Evolutionary conservation across 2,329 filamentous ascomycete species (phyloP), one percentile per base, ranked within the genome.

Genomic region (Colletotrichum lindemuthianum): DNA sequence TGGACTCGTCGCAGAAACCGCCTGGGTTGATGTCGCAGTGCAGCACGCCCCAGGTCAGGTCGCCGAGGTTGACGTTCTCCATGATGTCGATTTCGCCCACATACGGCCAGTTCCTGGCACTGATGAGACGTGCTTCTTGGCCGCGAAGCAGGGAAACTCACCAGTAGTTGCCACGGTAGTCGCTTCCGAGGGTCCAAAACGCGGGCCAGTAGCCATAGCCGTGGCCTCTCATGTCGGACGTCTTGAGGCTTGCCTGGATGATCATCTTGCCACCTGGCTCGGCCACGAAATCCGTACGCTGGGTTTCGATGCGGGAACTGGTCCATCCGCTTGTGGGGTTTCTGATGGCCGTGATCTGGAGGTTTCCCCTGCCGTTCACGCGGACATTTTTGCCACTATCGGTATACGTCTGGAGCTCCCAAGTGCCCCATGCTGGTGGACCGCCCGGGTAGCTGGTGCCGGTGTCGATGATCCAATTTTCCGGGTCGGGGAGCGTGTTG

Each of bases 61-160:
- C 37, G 32, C 70, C 63, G 40, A 78, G 79, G 69, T 81, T 81
- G 57, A 78, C 68, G 4, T 73, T 71, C 70, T 82, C 81, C 59
- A 82, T 67, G 34, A 83, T 74, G 71, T 83, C 81, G 47, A 82
- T 71, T 71, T 83, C 81, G 53, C 78, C 78, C 8, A 77, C 67
- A 6, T 67, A 58, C 0, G 81, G 81, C 81, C 81, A 83, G 65
- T 75, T 76, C 15, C 65, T 69, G 48, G 8, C n/a, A 7, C 33
- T 4, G 9, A 4, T 50, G 7, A 50, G 48, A 4, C 9, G 8
- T 15, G 2, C 0, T 44, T 3, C 5, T 1, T 6, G 2, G 8
- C 6, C 6, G 24, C 5, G 24, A 3, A 5, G 11, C 0, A 1
- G 11, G n/a, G 39, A 12, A 1, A 5, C 41, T 0, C 10, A 56